Evolutionary conservation across 805 yeast genomes (phyloP), one percentile per base, ranked within the genome.

Genomic region (Ogataea thermomethanolica): DNA sequence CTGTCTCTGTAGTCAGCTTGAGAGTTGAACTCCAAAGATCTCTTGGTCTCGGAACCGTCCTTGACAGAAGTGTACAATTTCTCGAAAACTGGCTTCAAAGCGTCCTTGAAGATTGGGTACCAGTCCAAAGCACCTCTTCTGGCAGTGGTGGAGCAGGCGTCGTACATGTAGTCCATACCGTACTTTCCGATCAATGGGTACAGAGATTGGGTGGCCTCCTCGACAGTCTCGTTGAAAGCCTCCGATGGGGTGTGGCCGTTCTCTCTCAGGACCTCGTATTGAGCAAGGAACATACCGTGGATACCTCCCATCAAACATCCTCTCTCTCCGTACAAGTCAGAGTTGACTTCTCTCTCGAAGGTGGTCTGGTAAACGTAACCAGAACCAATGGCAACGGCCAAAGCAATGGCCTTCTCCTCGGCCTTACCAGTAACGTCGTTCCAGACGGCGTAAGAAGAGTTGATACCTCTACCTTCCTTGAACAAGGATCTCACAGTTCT

Each of bases 141-240:
- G 64, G 99, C 99, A 57, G 99, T 93, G 66, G 99, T 93, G 57
- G 99, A 93, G 76, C 99, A 93, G 62, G 99, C 99, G 68, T 93
- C 98, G 82, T 93, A 93, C 99, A 93, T 93, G 91, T 93, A 93
- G 76, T 93, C 99, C 99, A 93, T 93, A 77, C 99, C 99, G 81
- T 93, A 86, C 74, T 88, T 89, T 75, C 99, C 99, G 60, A 93
- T 71, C 78, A 93, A 83, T 73, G 99, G 99, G 86, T 93, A 93
- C 64, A 93, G 79, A 43, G 98, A 93, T 78, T 93, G 99, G 53
- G 99, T 93, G 55, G 99, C 99, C 78, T 93, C 99, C 80, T 93
- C 99, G 58, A 93, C 99, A 59, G 99, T 93, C 80, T 93, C 99
- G 75, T 93, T 93, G 90, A 93, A 93, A 61, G 99, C 98, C 79